A percentile compares a stretch with the other conserved stretches of the same genome.
phyloP scores from a whole-genome alignment of 257 asterid genomes.

The Salvia hispanica region DNA sequence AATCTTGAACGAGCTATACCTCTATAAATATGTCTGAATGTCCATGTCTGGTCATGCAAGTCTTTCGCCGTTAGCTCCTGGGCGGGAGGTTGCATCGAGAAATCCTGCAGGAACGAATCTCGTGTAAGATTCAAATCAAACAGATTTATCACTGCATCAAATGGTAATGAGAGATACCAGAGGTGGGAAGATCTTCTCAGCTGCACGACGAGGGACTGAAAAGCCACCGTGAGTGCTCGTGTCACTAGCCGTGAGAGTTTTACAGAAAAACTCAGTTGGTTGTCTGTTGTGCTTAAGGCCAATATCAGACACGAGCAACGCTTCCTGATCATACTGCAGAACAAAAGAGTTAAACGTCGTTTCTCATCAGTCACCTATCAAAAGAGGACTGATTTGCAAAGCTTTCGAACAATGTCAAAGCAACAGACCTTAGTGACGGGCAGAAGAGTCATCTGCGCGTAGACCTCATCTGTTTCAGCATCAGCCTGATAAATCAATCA shows the following conservation, averaged over 20 bases:
- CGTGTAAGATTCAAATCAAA: conserved; percentile 17
- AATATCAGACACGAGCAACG: conserved; percentile 76
- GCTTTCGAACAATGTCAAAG: neutral
- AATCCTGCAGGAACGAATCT: conserved; percentile 58
- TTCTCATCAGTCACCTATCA: conserved; percentile 1
- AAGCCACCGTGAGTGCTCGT: conserved; percentile 99
- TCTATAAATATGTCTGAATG: conserved; percentile 89
- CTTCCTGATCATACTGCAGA: conserved; percentile 85
- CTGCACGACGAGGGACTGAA: conserved; percentile 98
- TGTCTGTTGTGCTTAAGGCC: conserved; percentile 80
- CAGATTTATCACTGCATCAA: conserved; percentile 9
- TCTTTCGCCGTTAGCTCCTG: conserved; percentile 91
- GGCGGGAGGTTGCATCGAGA: conserved; percentile 97
- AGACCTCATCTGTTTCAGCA: conserved; percentile 93
- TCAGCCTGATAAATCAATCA: conserved; percentile 65
- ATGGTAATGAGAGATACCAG: conserved; percentile 50
- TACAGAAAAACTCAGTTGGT: conserved; percentile 93
- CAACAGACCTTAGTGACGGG: conserved; percentile 69
- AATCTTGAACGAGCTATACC: conserved; percentile 49
- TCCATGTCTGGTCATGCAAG: conserved; percentile 95
- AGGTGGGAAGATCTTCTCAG: conserved; percentile 96
- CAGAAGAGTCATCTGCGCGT: conserved; percentile 98
- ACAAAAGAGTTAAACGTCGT: conserved; percentile 22
- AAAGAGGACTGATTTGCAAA: conserved; percentile 1
- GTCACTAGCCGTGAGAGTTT: conserved; percentile 96